These are phyloP conservation scores for Saturnispora serradocipensis DNA, from an alignment of 805 yeast species.

Conservation along the genomic window DNA sequence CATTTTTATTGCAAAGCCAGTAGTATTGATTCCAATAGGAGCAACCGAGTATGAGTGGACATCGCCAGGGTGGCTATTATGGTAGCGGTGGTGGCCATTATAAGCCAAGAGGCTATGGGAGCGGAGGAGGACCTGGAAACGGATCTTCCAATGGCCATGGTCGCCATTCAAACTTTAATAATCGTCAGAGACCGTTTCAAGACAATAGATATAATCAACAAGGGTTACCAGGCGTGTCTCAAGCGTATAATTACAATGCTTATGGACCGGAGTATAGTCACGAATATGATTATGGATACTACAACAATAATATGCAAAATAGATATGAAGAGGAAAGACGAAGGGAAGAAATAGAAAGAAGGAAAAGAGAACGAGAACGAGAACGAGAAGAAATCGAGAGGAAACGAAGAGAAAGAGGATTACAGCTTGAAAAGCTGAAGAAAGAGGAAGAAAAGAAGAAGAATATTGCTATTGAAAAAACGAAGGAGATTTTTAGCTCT, in stretches of 20 bases:
- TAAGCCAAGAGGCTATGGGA: not conserved
- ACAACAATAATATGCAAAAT: slow-evolving; percentile 2
- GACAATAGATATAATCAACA: not conserved
- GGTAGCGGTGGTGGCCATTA: not conserved
- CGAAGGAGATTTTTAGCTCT: slow-evolving; percentile 4
- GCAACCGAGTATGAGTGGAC: not conserved
- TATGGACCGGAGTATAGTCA: not conserved
- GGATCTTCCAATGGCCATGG: not conserved
- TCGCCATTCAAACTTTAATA: not conserved
- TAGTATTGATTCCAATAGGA: not conserved
- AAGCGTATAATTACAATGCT: not conserved
- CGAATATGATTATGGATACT: slow-evolving; percentile 5
- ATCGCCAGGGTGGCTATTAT: slow-evolving; percentile 1
- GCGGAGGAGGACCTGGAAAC: not conserved
- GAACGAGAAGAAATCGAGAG: not conserved
- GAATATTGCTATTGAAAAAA: slow-evolving; percentile 4
- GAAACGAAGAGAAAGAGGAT: not conserved
- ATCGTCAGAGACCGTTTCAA: not conserved
- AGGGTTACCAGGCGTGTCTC: not conserved
- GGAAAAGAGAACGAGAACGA: slow-evolving; percentile 1
- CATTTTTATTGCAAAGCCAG: not conserved
- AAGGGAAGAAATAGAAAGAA: not conserved
- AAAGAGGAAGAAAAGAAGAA: not conserved
- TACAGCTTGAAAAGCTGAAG: not conserved
- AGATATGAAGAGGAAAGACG: slow-evolving; percentile 5